Base-by-base conservation (phyloP, 176 grass and related monocot genomes). In the bread wheat (Triticum aestivum) region DNA sequence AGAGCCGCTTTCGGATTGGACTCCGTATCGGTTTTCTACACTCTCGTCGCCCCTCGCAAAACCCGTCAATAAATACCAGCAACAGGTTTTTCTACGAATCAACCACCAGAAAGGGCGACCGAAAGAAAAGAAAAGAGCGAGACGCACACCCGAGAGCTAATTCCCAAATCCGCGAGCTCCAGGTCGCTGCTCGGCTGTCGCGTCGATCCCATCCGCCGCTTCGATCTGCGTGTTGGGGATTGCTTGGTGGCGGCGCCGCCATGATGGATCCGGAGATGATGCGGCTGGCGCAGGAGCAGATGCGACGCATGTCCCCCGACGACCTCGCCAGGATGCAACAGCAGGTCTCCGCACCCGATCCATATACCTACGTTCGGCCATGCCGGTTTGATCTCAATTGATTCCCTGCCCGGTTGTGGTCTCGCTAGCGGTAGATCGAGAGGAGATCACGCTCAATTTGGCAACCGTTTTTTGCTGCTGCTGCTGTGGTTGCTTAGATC, bases 221-320 rank as follows among this genome's bases (percentile, higher is more conserved):
- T 74, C 21, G 69, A 42, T 73, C 23, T 41, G 38, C 69, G 11
- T 44, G 49, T 17, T 39, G 29, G 41, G 41, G 71, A 47, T 74
- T 42, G 6, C 71, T 44, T 78, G 39, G 63, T 11, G 61, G 39
- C 69, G 29, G 5, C 56, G 45, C 8, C 82, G 89, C 42, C 9
- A 96, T 94, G 94, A 96, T 99, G 94, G 94, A 96, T 90, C 94
- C 97, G 13, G 97, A 99, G 88, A 76, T 96, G 75, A 51, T 99
- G 87, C 89, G 88, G 80, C 73, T 99, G 42, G 97, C 97, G 47
- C 97, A 99, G 88, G 97, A 99, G 97, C 97, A 99, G 94, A 96
- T 99, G 94, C 61, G 90, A 82, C 88, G 89, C 75, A 96, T 99
- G 88, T 84, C 93, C 18, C 94, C 97, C 10, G 94, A 93, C 38